Evolutionary conservation across 306 rosid genomes (phyloP).

Genomic region (Cicer judaicum): DNA sequence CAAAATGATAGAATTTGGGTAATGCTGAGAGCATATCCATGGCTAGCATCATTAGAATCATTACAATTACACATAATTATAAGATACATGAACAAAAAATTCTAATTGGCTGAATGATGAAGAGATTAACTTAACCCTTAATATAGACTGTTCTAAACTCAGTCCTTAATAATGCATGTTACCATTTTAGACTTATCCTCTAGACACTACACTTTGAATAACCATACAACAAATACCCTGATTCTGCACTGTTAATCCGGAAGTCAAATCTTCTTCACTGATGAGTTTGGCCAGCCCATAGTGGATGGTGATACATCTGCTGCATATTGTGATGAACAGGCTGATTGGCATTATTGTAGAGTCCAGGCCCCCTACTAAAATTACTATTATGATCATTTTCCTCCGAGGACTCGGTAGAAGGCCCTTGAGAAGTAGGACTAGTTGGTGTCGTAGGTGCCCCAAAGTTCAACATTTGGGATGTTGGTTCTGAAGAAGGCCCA

Average conservation of each 20-base stretch:
- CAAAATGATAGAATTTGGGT: conserved; percentile 49
- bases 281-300: conserved; percentile 82
- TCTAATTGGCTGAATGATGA: conserved; percentile 36
- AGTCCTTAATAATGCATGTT: conserved; percentile 50
- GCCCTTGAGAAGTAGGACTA: conserved; percentile 81
- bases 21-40: conserved; percentile 53
- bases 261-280: conserved; percentile 59
- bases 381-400: conserved; percentile 66
- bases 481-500: conserved; percentile 56
- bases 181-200: conserved; percentile 54
- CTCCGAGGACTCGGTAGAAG: conserved; percentile 89
- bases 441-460: conserved; percentile 62
- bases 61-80: conserved; percentile 28
- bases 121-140: conserved; percentile 42
- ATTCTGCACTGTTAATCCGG: conserved; percentile 43
- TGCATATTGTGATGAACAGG: conserved; percentile 57
- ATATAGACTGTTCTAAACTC: conserved; percentile 49
- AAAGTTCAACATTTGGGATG: conserved; percentile 73
- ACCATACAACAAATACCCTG: conserved; percentile 47
- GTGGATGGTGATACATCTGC: conserved; percentile 71
- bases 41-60: conserved; percentile 50
- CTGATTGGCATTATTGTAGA: conserved; percentile 63
- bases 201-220: conserved; percentile 50
- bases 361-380: conserved; percentile 63
- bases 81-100: conserved; percentile 13